Evolutionary conservation across 2,329 filamentous ascomycete species (phyloP).

Genomic region (Dactylellina drechsleri): DNA sequence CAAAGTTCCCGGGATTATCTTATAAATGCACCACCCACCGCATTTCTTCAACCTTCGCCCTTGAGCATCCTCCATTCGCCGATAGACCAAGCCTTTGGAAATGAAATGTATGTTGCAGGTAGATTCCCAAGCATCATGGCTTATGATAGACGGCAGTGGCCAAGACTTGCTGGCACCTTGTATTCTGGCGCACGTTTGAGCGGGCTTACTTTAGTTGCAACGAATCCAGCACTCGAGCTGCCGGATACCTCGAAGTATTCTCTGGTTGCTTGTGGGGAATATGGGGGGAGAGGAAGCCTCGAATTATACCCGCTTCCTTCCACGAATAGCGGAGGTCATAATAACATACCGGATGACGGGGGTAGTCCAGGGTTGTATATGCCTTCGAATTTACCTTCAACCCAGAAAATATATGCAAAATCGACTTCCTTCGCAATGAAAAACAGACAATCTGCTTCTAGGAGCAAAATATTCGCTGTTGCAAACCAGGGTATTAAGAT

Average conservation of each 20-base stretch:
- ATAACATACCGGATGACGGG: constrained; percentile 33
- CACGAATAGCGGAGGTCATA: not conserved
- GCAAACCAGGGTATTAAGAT: constrained; percentile 82
- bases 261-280: constrained; percentile 84
- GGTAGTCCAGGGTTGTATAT: not conserved
- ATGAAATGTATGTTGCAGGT: constrained; percentile 78
- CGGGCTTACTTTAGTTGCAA: constrained; percentile 75
- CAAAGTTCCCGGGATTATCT: constrained; percentile 59
- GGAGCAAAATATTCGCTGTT: constrained; percentile 82
- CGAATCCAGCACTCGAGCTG: constrained; percentile 70
- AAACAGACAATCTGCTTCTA: constrained; percentile 84
- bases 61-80: constrained; percentile 83
- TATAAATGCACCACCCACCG: constrained; percentile 66
- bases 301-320: constrained; percentile 79
- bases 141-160: constrained; percentile 88
- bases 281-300: constrained; percentile 88
- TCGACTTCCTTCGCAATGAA: constrained; percentile 61
- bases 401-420: constrained; percentile 58
- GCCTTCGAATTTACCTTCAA: not conserved
- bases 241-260: constrained; percentile 69
- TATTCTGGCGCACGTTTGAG: constrained; percentile 85
- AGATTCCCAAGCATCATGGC: constrained; percentile 88
- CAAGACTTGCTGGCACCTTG: constrained; percentile 78
- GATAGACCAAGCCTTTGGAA: constrained; percentile 71
- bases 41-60: constrained; percentile 79